Evolutionary conservation across 1,139 yeast genomes (phyloP).

Genomic region (Lodderomyces pseudojiufengensis): DNA sequence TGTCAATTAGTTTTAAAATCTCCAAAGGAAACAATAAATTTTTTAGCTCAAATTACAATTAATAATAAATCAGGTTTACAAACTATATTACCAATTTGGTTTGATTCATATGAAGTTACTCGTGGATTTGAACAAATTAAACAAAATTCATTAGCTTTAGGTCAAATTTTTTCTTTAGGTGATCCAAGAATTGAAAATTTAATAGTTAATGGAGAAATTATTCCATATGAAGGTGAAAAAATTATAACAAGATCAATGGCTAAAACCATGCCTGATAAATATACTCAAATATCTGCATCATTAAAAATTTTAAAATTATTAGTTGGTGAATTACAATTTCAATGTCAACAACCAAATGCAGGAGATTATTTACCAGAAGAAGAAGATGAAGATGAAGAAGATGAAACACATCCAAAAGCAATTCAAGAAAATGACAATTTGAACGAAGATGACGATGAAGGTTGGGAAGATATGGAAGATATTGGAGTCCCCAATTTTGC

Average conservation of each 20-base stretch:
- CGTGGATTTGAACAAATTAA: conserved; percentile 75
- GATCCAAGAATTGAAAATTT: conserved; percentile 52
- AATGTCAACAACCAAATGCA: conserved; percentile 45
- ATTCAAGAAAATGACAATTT: conserved; percentile 19
- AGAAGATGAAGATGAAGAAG: conserved; percentile 21
- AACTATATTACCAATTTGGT: conserved; percentile 61
- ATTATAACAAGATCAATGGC: conserved; percentile 87
- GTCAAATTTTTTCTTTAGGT: conserved; percentile 55
- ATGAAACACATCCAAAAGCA: too few relatives aligned
- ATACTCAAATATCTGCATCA: conserved; percentile 64
- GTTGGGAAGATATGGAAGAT: conserved; percentile 81
- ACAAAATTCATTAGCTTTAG: conserved; percentile 68
- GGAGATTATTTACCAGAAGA: conserved; percentile 32
- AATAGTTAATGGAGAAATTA: conserved; percentile 72
- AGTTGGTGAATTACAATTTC: conserved; percentile 64
- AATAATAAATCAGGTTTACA: conserved; percentile 20
- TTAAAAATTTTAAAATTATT: conserved; percentile 71
- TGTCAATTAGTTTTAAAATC: conserved; percentile 66
- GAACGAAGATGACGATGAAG: conserved; percentile 50
- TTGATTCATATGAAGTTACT: conserved; percentile 73
- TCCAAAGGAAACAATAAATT: conserved; percentile 57
- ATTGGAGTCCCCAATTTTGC: conserved; percentile 59
- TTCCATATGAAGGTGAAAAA: conserved; percentile 56
- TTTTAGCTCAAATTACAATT: conserved; percentile 31
- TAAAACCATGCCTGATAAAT: conserved; percentile 58